Evolutionary conservation across 2,329 filamentous ascomycete genomes (phyloP), one percentile per base, ranked within the genome.

Genomic region (Ceratocystis cubensis): DNA sequence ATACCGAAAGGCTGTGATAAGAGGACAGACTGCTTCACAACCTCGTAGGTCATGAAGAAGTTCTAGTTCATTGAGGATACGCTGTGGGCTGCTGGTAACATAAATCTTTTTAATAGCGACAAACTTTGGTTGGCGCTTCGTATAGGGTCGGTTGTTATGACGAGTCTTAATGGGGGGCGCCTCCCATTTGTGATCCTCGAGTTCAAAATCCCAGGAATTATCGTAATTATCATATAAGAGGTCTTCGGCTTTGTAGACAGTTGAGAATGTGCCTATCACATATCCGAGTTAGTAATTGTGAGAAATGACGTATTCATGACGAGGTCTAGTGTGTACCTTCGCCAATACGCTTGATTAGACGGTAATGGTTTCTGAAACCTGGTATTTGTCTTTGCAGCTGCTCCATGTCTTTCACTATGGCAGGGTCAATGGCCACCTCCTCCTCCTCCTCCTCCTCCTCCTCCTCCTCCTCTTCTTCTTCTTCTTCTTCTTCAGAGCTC

Each of bases 71-170:
- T 99, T 99, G 73, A 96, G 84, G 71, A 99, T 97, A 59, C 94
- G 89, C 33, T 87, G 82, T 0, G 94, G 94, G 71, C 91, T 96
- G 69, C 92, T 96, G 0, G 95, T 99, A 70, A 97, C 94, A 75
- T 99, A 99, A 71, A 99, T 99, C 79, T 99, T 99, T 79, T 99
- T 99, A 76, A 99, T 89, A 22, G 95, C 94, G 69, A 99, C 95
- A 73, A 88, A 97, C 74, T 88, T 89, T 28, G 88, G 80, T 25
- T 70, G 69, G 3, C 67, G 70, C 25, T 61, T 56, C n/a, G 8
- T n/a, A 15, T 15, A n/a, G 10, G 56, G 33, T n/a, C 56, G 56
- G 17, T 20, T 22, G 45, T n/a, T 22, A 45, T 65, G 22, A 70
- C 71, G 56, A 71, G 75, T 80, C 73, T 73, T 84, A 88, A 10